Percentiles rank a stretch among this genome's conserved stretches.
Evolutionary conservation across 768 basidiomycete genomes (phyloP).

Genomic region (Kwoniella sp.): DNA sequence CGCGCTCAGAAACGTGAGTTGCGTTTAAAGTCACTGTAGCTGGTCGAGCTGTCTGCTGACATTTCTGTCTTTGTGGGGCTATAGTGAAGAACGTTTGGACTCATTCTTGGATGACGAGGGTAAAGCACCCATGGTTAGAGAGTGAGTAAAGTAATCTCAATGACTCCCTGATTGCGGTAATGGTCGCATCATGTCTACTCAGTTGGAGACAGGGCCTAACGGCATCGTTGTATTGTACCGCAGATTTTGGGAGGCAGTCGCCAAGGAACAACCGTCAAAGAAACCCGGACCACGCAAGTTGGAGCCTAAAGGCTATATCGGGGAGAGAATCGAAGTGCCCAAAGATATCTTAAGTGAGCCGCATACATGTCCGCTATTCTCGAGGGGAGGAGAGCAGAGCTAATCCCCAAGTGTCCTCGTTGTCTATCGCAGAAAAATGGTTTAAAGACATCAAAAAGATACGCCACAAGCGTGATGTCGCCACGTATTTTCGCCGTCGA

Average conservation of each 20-base stretch:
- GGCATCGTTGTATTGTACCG: too few relatives aligned
- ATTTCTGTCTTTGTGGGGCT: too few relatives aligned
- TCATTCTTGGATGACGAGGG: neutral
- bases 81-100: constrained; percentile 15
- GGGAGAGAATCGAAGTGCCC: constrained; percentile 26
- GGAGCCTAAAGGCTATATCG: constrained; percentile 27
- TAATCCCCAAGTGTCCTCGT: neutral
- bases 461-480: constrained; percentile 20
- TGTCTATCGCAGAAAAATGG: constrained; percentile 22
- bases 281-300: constrained; percentile 7
- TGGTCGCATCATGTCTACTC: too few relatives aligned
- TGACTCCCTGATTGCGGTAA: too few relatives aligned
- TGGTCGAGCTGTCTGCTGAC: too few relatives aligned
- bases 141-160: constrained; percentile 5
- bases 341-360: constrained; percentile 25
- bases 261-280: neutral
- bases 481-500: constrained; percentile 25
- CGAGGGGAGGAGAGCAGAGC: too few relatives aligned
- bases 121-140: constrained; percentile 6
- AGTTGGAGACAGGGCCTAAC: too few relatives aligned
- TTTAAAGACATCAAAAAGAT: constrained; percentile 13
- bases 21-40: too few relatives aligned
- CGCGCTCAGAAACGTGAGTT: constrained; percentile 32
- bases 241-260: constrained; percentile 37
- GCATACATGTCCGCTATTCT: too few relatives aligned